These are phyloP conservation scores for Saccharomycopsis sp. DNA, from an alignment of 805 yeast species.

Conservation along the genomic window DNA sequence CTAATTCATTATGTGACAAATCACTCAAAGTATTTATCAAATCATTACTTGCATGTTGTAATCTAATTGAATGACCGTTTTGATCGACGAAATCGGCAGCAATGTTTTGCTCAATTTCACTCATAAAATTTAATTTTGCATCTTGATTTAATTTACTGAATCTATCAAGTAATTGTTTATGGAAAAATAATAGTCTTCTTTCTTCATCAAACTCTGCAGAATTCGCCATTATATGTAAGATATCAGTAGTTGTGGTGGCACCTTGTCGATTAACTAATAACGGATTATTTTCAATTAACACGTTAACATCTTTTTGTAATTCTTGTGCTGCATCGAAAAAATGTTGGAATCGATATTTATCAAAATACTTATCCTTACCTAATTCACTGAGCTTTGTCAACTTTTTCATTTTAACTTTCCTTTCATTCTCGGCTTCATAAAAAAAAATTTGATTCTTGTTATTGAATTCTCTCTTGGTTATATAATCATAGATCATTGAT, in stretches of 20 bases:
- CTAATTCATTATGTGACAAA: constrained; percentile 41
- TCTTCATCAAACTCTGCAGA: constrained; percentile 62
- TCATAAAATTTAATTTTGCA: constrained; percentile 57
- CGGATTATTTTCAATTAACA: constrained; percentile 66
- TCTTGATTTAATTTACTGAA: constrained; percentile 55
- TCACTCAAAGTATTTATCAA: constrained; percentile 37
- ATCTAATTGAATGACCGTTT: constrained; percentile 29
- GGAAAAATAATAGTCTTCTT: constrained; percentile 52
- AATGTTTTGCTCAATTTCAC: constrained; percentile 81
- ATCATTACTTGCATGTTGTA: constrained; percentile 34
- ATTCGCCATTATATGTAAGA: constrained; percentile 65
- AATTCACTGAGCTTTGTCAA: constrained; percentile 46
- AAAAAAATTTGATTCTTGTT: constrained; percentile 21
- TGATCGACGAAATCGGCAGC: constrained; percentile 64
- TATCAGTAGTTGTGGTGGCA: constrained; percentile 61
- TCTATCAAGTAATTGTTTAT: constrained; percentile 55
- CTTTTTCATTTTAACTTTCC: constrained; percentile 36
- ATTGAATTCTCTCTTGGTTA: constrained; percentile 40
- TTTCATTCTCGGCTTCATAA: constrained; percentile 51
- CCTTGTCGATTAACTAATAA: constrained; percentile 61
- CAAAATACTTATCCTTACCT: constrained; percentile 60
- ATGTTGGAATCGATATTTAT: constrained; percentile 61
- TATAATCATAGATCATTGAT: constrained; percentile 77
- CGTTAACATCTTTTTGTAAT: constrained; percentile 50
- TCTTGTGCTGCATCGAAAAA: constrained; percentile 66